These are phyloP conservation scores for Oryza australiensis DNA, from an alignment of 176 grass and related monocot species.

Conservation along the genomic window DNA sequence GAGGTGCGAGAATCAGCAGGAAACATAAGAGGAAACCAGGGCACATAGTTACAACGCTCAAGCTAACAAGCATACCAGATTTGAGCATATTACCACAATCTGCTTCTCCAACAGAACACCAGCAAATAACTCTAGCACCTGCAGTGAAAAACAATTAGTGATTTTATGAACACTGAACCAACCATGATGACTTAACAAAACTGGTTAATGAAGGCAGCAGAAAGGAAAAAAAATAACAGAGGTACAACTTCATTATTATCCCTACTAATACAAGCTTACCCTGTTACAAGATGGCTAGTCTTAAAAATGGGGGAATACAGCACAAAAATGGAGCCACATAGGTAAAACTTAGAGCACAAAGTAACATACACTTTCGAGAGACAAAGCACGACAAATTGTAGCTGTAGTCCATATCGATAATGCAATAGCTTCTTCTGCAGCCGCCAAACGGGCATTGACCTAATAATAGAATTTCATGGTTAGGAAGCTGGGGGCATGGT, in stretches of 20 bases:
- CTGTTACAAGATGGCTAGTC: neutral
- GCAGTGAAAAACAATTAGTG: conserved; percentile 39
- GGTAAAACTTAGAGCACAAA: neutral
- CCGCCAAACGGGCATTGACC: conserved; percentile 64
- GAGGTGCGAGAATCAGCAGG: conserved; percentile 40
- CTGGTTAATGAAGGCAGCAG: neutral
- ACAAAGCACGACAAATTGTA: conserved; percentile 82
- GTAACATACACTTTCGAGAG: conserved; percentile 83
- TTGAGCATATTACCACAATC: conserved; percentile 84
- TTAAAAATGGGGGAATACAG: conserved; percentile 4
- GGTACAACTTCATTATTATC: neutral
- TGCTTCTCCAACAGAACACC: conserved; percentile 93
- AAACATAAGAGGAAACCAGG: conserved; percentile 30
- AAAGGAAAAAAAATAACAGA: neutral
- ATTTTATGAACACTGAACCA: conserved; percentile 29
- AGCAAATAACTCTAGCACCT: conserved; percentile 83
- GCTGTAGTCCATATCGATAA: conserved; percentile 86
- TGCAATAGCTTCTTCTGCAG: conserved; percentile 91
- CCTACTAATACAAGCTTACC: neutral
- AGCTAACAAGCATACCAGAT: conserved; percentile 71
- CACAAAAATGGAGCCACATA: conserved; percentile 8
- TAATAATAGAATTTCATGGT: conserved; percentile 47
- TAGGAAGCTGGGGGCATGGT: conserved; percentile 21
- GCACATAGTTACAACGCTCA: conserved; percentile 8
- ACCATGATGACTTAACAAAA: conserved; percentile 26